Evolutionary conservation across 805 yeast species (phyloP).

Genomic region (Kodamaea kakaduensis): DNA sequence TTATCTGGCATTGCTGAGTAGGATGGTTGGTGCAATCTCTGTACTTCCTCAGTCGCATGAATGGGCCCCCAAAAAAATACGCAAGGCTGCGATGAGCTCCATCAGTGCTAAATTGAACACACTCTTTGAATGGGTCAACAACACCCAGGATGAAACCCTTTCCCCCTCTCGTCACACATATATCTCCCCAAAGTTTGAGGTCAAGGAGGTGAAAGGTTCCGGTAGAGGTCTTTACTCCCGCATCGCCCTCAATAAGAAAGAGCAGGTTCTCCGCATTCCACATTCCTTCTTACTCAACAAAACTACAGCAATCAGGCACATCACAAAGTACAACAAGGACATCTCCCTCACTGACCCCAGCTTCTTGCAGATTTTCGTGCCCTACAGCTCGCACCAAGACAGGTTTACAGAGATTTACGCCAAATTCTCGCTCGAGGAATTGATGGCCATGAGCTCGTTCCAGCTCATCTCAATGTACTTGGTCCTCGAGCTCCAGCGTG

Average conservation of each 20-base stretch:
- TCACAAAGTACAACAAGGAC: conserved; percentile 39
- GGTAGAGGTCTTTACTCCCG: conserved; percentile 65
- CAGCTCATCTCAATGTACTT: conserved; percentile 55
- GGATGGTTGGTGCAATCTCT: too few species aligned
- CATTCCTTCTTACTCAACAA: conserved; percentile 56
- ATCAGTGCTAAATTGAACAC: conserved; percentile 2
- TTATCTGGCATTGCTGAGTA: too few species aligned
- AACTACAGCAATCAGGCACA: conserved; percentile 43
- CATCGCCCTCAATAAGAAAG: conserved; percentile 33
- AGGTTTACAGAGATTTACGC: conserved; percentile 29
- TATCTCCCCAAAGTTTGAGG: conserved; percentile 39
- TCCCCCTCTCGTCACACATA: conserved; percentile 20
- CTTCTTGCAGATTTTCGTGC: conserved; percentile 21
- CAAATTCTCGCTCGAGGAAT: conserved; percentile 24
- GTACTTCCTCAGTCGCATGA: conserved; percentile 1
- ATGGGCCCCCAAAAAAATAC: background rate
- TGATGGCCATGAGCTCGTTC: conserved; percentile 50
- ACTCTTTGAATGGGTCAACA: conserved; percentile 30
- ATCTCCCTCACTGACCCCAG: conserved; percentile 24
- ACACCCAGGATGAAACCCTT: conserved; percentile 19
- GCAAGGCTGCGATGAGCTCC: conserved; percentile 2
- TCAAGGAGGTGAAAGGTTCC: conserved; percentile 36
- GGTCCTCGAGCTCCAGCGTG: conserved; percentile 40
- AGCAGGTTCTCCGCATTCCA: conserved; percentile 53
- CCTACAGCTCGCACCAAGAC: conserved; percentile 19